Conservation (phyloP, 495 filamentous ascomycete genomes). For the Paragyromitra xinjiangensis region DNA sequence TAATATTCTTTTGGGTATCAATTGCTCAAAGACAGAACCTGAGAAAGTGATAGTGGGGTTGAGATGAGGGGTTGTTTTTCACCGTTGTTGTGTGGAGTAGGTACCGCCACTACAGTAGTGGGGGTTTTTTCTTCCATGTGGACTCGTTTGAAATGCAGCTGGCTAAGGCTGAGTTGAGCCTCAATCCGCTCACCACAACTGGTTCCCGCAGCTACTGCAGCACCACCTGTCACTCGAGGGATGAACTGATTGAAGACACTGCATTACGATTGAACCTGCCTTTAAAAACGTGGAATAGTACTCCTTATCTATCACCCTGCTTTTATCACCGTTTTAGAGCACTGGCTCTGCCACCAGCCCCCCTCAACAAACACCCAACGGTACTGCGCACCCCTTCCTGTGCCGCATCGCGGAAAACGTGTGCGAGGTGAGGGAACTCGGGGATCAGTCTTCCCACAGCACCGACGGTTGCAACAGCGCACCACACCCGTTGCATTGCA, state of each 20-base stretch:
- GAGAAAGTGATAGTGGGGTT: slow-evolving; percentile 33
- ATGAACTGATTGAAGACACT: slow-evolving; percentile 9
- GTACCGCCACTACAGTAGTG: slow-evolving; percentile 9
- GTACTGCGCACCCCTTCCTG: slow-evolving; percentile 31
- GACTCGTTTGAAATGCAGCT: slow-evolving; percentile 18
- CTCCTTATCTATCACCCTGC: slow-evolving; percentile 13
- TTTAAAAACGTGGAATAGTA: slow-evolving; percentile 11
- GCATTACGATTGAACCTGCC: slow-evolving; percentile 8
- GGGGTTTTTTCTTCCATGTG: not conserved
- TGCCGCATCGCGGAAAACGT: slow-evolving; percentile 38
- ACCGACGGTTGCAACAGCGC: slow-evolving; percentile 16
- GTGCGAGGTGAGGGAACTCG: not conserved
- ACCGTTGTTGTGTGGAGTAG: not conserved
- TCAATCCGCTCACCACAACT: slow-evolving; percentile 13
- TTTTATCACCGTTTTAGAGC: not conserved
- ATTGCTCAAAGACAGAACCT: slow-evolving; percentile 16
- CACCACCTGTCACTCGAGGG: slow-evolving; percentile 37
- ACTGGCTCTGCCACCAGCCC: not conserved
- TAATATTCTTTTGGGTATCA: slow-evolving; percentile 9
- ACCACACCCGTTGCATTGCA: slow-evolving; percentile 29
- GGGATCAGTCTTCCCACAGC: not conserved
- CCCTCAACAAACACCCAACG: slow-evolving; percentile 22
- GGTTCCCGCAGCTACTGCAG: slow-evolving; percentile 1
- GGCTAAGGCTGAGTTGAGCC: slow-evolving; percentile 31
- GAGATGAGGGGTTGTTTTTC: slow-evolving; percentile 44